Base-by-base conservation (phyloP, 1,284 basidiomycete genomes). In the Puccinia novopanici region DNA sequence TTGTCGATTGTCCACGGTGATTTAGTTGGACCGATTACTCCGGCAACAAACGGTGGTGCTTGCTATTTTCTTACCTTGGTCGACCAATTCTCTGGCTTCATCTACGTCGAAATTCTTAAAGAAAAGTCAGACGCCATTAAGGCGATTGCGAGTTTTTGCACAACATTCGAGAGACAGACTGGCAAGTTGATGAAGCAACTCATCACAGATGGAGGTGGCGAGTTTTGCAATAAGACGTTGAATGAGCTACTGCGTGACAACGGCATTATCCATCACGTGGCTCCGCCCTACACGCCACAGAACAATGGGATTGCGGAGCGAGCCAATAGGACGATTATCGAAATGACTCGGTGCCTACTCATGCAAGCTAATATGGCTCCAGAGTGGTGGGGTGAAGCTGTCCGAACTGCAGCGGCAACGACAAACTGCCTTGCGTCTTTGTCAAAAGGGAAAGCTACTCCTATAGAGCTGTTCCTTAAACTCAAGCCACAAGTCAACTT, bases 221-320 rank as follows among this genome's bases (percentile, higher is more conserved):
- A n/a, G n/a, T 70, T 70, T 37, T 70, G 40, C 22, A 70, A 70
- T 24, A 42, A 70, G n/a, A 37, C 19, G 8, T n/a, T 70, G 6
- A 17, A 5, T 9, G n/a, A 3, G 9, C 19, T 45, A 9, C 30
- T 50, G 3, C 12, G 45, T 5, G 22, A 5, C 19, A 8, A 48
- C 4, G 67, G 67, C 12, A 48, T 70, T 45, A 4, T 4, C 3
- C 34, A 70, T 24, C 3, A 48, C 22, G 37, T 70, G n/a, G 5
- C 67, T 5, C 67, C 67, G n/a, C 17, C 67, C 9, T 70, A 70
- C 30, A 70, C 42, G 3, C 71, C 54, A 4, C 71, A 74, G n/a
- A 12, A 74, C 3, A 55, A 74, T 52, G 52, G 71, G 2, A 13
- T 74, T 4, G 52, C 71, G 1, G 71, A 74, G 42, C 34, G 27